Evolutionary conservation across 352 stramenopile genomes (phyloP).

Genomic region (Labyrinthula sp.): DNA sequence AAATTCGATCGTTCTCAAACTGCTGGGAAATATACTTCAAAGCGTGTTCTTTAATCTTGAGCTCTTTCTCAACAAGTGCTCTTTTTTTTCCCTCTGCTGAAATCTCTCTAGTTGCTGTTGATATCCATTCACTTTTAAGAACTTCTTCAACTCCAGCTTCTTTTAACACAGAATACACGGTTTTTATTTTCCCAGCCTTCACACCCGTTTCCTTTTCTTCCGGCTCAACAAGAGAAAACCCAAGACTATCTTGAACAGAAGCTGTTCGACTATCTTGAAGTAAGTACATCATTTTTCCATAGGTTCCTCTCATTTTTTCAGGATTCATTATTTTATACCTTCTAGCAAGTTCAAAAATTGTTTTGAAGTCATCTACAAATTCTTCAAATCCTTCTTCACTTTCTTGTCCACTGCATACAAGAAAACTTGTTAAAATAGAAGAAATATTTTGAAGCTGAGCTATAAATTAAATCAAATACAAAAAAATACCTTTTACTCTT

Average conservation of each 20-base stretch:
- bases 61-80: constrained; percentile 62
- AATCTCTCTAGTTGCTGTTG: constrained; percentile 77
- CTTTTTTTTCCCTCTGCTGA: constrained; percentile 62
- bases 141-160: constrained; percentile 46
- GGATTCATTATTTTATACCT: constrained; percentile 96
- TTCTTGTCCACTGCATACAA: too few relatives aligned
- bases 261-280: constrained; percentile 58
- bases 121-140: constrained; percentile 59
- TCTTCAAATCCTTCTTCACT: too few relatives aligned
- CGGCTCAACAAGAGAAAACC: constrained; percentile 38
- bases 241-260: constrained; percentile 54
- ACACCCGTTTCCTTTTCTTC: too few relatives aligned
- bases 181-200: too few relatives aligned
- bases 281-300: constrained; percentile 82
- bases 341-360: constrained; percentile 69
- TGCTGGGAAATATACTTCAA: constrained; percentile 57
- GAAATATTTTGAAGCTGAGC: too few relatives aligned
- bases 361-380: too few relatives aligned
- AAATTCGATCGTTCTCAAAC: constrained; percentile 37
- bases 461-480: too few relatives aligned
- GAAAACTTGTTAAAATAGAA: too few relatives aligned
- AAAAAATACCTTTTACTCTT: too few relatives aligned
- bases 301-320: constrained; percentile 84
- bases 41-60: constrained; percentile 69
- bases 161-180: constrained; percentile 63